These are phyloP conservation scores for Pyrus hybrid DNA, from an alignment of 331 rosid genomes.

Conservation along the genomic window DNA sequence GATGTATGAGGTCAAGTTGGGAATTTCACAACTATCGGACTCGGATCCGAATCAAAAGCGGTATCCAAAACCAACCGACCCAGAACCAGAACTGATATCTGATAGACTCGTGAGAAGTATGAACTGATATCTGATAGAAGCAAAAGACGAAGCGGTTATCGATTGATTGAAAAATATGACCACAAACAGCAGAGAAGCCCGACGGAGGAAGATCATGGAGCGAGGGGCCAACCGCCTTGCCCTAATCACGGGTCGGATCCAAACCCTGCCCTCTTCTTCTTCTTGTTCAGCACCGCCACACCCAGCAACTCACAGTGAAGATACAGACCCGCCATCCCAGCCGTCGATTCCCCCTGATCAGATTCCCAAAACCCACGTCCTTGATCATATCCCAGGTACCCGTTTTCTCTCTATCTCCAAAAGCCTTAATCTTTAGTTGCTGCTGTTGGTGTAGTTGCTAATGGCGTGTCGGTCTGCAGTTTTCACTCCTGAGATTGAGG, in stretches of 20 bases:
- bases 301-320: slow-evolving; percentile 5
- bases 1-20: not conserved
- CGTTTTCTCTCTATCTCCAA: not conserved
- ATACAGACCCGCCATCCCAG: slow-evolving; percentile 9
- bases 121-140: not conserved
- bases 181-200: slow-evolving; percentile 47
- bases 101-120: no score
- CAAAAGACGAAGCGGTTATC: not conserved
- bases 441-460: no score
- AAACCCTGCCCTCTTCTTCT: slow-evolving; percentile 20
- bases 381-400: slow-evolving; percentile 29
- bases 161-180: slow-evolving; percentile 32
- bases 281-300: not conserved
- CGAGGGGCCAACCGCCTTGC: slow-evolving; percentile 75
- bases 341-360: slow-evolving; percentile 16
- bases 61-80: not conserved
- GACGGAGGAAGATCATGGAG: slow-evolving; percentile 55
- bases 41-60: not conserved
- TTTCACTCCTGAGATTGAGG: slow-evolving; percentile 21
- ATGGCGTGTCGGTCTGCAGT: slow-evolving; percentile 26
- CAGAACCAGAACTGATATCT: not conserved
- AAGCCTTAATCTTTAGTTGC: not conserved
- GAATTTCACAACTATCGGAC: not conserved
- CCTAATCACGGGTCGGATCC: slow-evolving; percentile 59
- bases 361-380: slow-evolving; percentile 10